Conservation (phyloP, 352 stramenopile genomes). For the Pythium insidiosum region DNA sequence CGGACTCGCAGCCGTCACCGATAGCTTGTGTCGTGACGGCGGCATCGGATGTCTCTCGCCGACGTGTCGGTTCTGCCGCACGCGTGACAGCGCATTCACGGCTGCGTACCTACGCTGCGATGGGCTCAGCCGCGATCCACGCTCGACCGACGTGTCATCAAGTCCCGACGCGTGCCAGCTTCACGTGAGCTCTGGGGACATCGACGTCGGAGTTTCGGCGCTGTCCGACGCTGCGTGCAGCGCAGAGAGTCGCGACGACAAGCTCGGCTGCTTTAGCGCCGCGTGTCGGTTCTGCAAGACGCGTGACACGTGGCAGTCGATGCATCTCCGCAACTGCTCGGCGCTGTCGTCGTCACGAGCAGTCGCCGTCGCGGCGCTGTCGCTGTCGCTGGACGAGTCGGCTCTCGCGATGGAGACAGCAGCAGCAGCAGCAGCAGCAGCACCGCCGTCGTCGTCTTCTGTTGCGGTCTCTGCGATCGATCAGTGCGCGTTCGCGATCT, state of each 20-base stretch:
- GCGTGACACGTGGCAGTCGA: slow-evolving; percentile 5
- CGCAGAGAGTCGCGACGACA: slow-evolving; percentile 1
- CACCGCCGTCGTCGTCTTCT: neutral
- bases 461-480: slow-evolving; percentile 4
- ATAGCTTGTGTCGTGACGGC: slow-evolving; percentile 4
- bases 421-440: no score
- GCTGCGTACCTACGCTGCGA: slow-evolving; percentile 11
- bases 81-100: neutral
- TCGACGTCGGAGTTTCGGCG: slow-evolving; percentile 8
- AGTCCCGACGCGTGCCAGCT: neutral
- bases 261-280: slow-evolving; percentile 19
- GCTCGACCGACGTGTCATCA: no score
- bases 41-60: slow-evolving; percentile 12
- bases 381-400: neutral
- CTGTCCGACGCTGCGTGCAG: slow-evolving; percentile 11
- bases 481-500: slow-evolving; percentile 7
- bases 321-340: slow-evolving; percentile 8
- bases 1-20: slow-evolving; percentile 1
- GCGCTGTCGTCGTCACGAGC: neutral
- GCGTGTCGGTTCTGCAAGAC: slow-evolving; percentile 22
- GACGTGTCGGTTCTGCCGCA: slow-evolving; percentile 11
- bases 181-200: slow-evolving; percentile 11
- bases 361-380: neutral
- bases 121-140: no score
- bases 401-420: no score